Evolutionary conservation across 305 asterid species (phyloP), one percentile per base, ranked within the genome.

Genomic region (Fraxinus dipetala): DNA sequence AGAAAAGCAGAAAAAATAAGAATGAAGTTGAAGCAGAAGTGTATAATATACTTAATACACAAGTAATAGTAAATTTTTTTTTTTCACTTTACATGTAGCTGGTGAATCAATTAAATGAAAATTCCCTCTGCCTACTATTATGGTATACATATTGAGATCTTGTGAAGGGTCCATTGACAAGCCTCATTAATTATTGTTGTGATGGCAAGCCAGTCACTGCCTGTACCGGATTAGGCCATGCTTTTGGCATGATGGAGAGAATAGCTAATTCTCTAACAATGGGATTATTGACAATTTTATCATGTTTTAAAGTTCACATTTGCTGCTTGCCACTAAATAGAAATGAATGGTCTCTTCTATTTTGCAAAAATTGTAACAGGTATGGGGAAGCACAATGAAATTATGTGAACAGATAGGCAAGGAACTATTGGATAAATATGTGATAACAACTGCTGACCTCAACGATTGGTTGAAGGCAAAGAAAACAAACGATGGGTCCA

Each of bases 381-480:
- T 96, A 78, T 94, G 98, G 99, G 93, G 88, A 79, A 89, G 89
- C 89, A 84, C 85, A 85, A 93, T 94, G 97, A 89, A 84, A 80
- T 43, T 86, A 9, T 85, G 87, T n/a, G 98, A 94, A 89, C 81
- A 78, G 32, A 85, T 83, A 81, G 98, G 93, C 67, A 94, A 87
- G 82, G 96, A 93, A 38, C 69, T 96, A 74, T 34, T 96, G 80
- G 97, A 94, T 3, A 81, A 83, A 4, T 77, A 87, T 6, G 92
- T 89, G 73, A 84, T 96, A 81, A 89, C 90, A 0, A 84, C 89
- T 38, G 51, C 89, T 4, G 98, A 96, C 89, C 97, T 96, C 67
- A 87, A 85, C 26, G 96, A 91, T 76, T 95, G 97, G 95, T 82
- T 94, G 90, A 95, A 91, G 85, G 89, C 93, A 28, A 95, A 89